Base-by-base conservation (phyloP, 2,329 filamentous ascomycete species). In the Metarhizium guizhouense region DNA sequence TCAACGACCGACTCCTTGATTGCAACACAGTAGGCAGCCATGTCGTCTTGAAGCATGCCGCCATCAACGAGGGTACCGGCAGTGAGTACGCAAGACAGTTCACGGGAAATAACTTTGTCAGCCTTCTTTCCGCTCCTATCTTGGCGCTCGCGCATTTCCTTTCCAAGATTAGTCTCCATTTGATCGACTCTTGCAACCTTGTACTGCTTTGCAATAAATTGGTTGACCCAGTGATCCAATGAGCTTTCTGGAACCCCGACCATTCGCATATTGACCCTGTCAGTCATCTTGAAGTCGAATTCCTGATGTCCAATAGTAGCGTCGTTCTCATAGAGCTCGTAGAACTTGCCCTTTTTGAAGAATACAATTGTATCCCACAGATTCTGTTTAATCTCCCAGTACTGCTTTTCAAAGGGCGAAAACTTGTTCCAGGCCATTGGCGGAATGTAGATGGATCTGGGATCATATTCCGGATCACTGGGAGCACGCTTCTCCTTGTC, bases 281-380 rank as follows among this genome's bases (percentile, higher is more conserved):
- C 94, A 0, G 94, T 99, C 68, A 99, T 86, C 74, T 99, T 99
- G 56, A 99, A 80, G 70, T 99, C 94, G 64, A 99, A 99, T 16
- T 96, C 78, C 69, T 97, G 94, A 67, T 99, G 92, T 4, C 94
- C 94, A 55, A 97, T 86, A 0, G 93, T 96, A 5, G 94, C 94
- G 71, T 99, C 94, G 58, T 96, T 96, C 69, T 99, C 94, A 66
- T 97, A 99, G 0, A 99, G 79, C 69, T 99, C 94, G 67, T 96
- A 99, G 72, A 99, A 99, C 65, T 99, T 99, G 65, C 94, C 94
- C 77, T 99, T 99, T 73, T 97, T 99, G 84, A 99, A 99, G 73
- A 99, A 99, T 16, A 99, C 93, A 49, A 99, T 87, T 0, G 92
- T 96, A 62, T 96, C 91, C 88, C 90, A 97, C 61, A 95, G 89